Evolutionary conservation across 192 early-diverging fungal genomes (phyloP).

Genomic region (Backusella psychrophila): DNA sequence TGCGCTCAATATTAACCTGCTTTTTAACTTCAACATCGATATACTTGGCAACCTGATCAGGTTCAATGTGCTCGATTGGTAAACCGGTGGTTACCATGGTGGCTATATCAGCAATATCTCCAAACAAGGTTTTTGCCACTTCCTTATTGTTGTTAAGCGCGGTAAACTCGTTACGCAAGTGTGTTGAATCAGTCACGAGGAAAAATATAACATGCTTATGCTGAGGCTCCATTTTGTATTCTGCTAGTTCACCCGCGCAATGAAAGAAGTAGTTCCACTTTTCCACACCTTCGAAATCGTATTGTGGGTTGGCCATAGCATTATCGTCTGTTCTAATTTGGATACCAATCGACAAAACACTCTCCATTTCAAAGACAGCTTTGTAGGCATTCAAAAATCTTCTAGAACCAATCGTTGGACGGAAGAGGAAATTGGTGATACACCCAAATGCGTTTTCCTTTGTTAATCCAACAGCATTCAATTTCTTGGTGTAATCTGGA

Average conservation of each 20-base stretch:
- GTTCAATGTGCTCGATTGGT: slow-evolving; percentile 42
- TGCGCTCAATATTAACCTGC: slow-evolving; percentile 20
- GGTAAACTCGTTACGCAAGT: slow-evolving; percentile 36
- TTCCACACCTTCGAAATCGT: slow-evolving; percentile 28
- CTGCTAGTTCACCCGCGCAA: slow-evolving; percentile 40
- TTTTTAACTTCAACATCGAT: slow-evolving; percentile 34
- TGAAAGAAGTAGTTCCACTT: slow-evolving; percentile 38
- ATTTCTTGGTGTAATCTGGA: slow-evolving; percentile 23
- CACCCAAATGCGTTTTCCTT: slow-evolving; percentile 43
- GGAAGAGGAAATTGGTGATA: slow-evolving; percentile 41
- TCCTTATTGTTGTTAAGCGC: slow-evolving; percentile 27
- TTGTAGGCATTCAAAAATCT: slow-evolving; percentile 38
- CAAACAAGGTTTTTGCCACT: slow-evolving; percentile 8
- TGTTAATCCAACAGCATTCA: slow-evolving; percentile 35
- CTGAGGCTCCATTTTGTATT: slow-evolving; percentile 26
- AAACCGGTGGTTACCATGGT: slow-evolving; percentile 35
- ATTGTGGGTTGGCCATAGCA: slow-evolving; percentile 35
- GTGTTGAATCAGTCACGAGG: slow-evolving; percentile 42
- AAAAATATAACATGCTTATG: slow-evolving; percentile 38
- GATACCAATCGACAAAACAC: slow-evolving; percentile 42
- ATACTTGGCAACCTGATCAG: slow-evolving; percentile 38
- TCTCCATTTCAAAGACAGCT: slow-evolving; percentile 31
- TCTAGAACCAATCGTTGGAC: slow-evolving; percentile 31
- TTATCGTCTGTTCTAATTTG: slow-evolving; percentile 43
- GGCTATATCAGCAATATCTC: slow-evolving; percentile 1